Evolutionary conservation across 2,329 filamentous ascomycete species (phyloP).

Genomic region (Aspergillus puulaauensis): DNA sequence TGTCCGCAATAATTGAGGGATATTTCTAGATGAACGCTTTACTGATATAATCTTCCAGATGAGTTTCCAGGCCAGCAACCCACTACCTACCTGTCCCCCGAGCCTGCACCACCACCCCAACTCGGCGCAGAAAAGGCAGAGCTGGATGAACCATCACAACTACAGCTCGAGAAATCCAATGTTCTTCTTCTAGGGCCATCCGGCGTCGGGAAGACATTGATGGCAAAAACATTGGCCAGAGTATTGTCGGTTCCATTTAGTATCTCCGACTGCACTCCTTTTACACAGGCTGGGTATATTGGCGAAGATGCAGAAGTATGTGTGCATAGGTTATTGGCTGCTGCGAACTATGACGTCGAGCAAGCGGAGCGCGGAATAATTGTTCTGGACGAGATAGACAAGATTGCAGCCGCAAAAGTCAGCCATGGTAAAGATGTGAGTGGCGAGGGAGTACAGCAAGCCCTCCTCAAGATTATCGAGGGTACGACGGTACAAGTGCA

Average conservation of each 20-base stretch:
- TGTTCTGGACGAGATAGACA: slow-evolving; percentile 95
- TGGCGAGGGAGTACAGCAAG: slow-evolving; percentile 95
- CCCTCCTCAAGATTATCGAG: slow-evolving; percentile 91
- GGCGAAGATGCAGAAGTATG: slow-evolving; percentile 97
- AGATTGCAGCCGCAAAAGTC: slow-evolving; percentile 86
- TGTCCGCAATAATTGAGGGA: too few species aligned
- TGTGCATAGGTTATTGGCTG: slow-evolving; percentile 84
- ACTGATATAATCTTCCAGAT: slow-evolving; percentile 42
- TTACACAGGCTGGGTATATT: slow-evolving; percentile 96
- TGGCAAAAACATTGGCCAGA: slow-evolving; percentile 83
- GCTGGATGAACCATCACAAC: slow-evolving; percentile 55
- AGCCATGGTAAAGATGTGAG: slow-evolving; percentile 90
- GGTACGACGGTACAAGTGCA: slow-evolving; percentile 91
- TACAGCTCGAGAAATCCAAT: slow-evolving; percentile 95
- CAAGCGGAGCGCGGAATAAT: slow-evolving; percentile 90
- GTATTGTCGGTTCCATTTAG: slow-evolving; percentile 94
- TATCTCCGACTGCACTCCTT: slow-evolving; percentile 92
- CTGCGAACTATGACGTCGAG: slow-evolving; percentile 83
- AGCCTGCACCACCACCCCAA: slow-evolving; percentile 23
- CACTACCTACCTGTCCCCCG: slow-evolving; percentile 44
- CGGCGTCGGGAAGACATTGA: slow-evolving; percentile 94
- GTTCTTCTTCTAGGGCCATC: slow-evolving; percentile 87
- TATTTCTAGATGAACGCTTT: neutral
- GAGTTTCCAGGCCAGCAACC: slow-evolving; percentile 63
- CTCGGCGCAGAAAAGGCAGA: slow-evolving; percentile 34